These are phyloP conservation scores for Aspergillus wentii DNA, from an alignment of 495 filamentous ascomycete genomes.

Conservation along the genomic window DNA sequence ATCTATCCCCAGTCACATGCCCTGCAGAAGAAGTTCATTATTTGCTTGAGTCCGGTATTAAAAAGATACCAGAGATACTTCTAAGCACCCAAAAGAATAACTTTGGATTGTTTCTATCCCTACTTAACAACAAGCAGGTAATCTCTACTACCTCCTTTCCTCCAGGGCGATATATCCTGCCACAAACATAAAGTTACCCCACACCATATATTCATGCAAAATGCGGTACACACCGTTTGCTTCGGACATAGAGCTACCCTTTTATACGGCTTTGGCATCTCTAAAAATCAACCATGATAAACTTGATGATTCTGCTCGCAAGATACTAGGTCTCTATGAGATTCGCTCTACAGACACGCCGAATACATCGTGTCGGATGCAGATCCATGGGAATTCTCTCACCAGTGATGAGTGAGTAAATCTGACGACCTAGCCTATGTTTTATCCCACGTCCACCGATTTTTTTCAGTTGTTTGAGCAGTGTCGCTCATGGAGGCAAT, in stretches of 20 bases:
- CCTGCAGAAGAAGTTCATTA: too few relatives aligned
- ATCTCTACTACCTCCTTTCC: neutral
- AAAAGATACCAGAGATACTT: too few relatives aligned
- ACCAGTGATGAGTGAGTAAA: slow-evolving; percentile 77
- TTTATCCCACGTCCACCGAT: neutral
- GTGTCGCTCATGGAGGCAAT: slow-evolving; percentile 7
- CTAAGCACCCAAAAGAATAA: neutral
- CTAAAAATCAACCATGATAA: slow-evolving; percentile 96
- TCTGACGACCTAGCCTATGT: too few relatives aligned
- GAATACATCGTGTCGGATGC: slow-evolving; percentile 73
- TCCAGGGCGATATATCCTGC: neutral
- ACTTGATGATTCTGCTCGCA: slow-evolving; percentile 85
- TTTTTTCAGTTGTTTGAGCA: neutral
- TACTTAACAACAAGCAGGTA: neutral
- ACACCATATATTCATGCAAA: too few relatives aligned
- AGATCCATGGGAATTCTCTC: slow-evolving; percentile 81
- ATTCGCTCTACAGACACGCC: slow-evolving; percentile 63
- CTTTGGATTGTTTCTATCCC: neutral
- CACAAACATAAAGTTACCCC: neutral
- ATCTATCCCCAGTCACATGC: too few relatives aligned
- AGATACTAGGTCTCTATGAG: slow-evolving; percentile 85
- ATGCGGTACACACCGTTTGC: slow-evolving; percentile 76
- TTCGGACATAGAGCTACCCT: slow-evolving; percentile 91
- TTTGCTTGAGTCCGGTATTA: too few relatives aligned
- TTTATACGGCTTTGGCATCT: slow-evolving; percentile 82